Conservation (phyloP, 1,284 basidiomycete genomes). For the Singerocomus inundabilis region DNA sequence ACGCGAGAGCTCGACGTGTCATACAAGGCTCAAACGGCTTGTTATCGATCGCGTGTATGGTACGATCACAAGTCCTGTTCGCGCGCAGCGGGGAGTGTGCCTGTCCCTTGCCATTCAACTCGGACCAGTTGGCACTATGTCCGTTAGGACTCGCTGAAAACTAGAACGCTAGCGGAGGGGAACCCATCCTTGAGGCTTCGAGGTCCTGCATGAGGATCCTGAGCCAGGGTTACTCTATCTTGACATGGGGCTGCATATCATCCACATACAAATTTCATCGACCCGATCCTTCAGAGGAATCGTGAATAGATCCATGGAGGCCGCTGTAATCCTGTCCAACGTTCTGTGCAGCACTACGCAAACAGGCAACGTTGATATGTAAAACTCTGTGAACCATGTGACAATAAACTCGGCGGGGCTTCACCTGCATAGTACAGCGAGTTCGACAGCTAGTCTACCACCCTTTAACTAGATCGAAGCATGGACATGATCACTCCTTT, state of each 20-base stretch:
- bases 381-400: no score
- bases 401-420: no score
- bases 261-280: background rate
- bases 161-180: no score
- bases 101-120: background rate
- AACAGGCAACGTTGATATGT: no score
- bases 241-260: conserved; percentile 7
- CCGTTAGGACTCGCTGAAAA: no score
- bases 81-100: background rate
- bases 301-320: background rate
- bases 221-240: background rate
- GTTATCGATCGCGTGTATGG: background rate
- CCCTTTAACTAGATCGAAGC: no score
- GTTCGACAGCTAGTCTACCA: no score
- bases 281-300: background rate
- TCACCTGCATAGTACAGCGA: no score
- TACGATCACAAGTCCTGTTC: conserved; percentile 6
- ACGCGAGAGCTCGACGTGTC: no score
- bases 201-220: background rate
- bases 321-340: no score
- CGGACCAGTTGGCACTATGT: conserved; percentile 12
- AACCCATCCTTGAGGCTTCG: conserved; percentile 13
- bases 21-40: background rate
- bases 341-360: no score
- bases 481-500: no score